Conservation (phyloP, 495 filamentous ascomycete species). For the Aspergillus conjunctus region DNA sequence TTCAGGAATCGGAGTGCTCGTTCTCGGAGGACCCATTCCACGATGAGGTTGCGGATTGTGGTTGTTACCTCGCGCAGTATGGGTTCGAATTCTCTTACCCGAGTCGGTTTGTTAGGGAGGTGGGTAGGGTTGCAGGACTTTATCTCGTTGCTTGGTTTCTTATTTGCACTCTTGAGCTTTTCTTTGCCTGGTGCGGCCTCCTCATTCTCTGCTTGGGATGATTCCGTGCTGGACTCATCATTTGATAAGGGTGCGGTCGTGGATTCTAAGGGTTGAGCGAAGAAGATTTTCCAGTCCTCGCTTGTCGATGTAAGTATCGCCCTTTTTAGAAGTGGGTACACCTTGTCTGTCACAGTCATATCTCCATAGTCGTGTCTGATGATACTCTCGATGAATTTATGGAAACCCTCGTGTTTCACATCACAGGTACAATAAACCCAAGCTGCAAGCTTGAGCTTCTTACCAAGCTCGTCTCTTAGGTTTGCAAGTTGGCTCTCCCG, state of each 20-base stretch:
- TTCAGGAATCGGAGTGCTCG: conserved; percentile 38
- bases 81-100: conserved; percentile 20
- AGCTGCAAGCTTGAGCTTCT: conserved; percentile 32
- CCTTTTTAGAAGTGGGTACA: conserved; percentile 18
- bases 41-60: conserved; percentile 29
- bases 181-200: not conserved
- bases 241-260: not conserved
- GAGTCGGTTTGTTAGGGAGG: conserved; percentile 19
- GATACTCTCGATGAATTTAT: conserved; percentile 30
- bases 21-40: conserved; percentile 33
- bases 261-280: conserved; percentile 18
- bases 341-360: conserved; percentile 21
- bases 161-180: not conserved
- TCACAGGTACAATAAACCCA: conserved; percentile 36
- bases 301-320: conserved; percentile 16
- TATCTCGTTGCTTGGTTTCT: not conserved
- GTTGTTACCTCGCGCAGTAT: conserved; percentile 29
- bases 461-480: conserved; percentile 31
- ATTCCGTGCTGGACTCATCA: not conserved
- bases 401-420: conserved; percentile 22
- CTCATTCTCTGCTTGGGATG: not conserved
- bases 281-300: conserved; percentile 32
- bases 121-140: not conserved
- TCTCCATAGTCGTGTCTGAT: conserved; percentile 32
- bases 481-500: conserved; percentile 35